Evolutionary conservation across 2,329 filamentous ascomycete genomes (phyloP).

Genomic region (Sporothrix pallida): DNA sequence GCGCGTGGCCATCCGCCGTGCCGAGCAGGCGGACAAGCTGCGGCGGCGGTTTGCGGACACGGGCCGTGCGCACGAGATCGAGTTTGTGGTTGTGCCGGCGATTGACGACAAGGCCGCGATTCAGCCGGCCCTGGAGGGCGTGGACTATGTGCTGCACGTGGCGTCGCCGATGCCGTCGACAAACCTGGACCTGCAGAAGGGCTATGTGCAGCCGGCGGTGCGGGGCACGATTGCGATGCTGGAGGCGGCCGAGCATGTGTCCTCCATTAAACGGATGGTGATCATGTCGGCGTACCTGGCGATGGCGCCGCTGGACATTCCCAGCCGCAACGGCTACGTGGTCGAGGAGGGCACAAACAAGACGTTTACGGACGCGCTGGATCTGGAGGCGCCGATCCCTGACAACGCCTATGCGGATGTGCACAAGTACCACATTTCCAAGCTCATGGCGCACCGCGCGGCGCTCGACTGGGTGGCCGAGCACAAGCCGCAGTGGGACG

Average conservation of each 20-base stretch:
- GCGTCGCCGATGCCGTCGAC: conserved; percentile 26
- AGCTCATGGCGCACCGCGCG: conserved; percentile 34
- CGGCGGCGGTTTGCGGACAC: neutral
- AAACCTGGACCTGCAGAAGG: conserved; percentile 31
- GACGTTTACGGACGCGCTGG: neutral
- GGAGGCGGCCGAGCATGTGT: conserved; percentile 8
- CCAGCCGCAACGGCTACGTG: neutral
- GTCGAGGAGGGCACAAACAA: neutral
- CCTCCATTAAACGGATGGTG: conserved; percentile 17
- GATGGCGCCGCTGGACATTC: conserved; percentile 7
- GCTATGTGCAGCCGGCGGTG: conserved; percentile 40
- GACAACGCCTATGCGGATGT: conserved; percentile 41
- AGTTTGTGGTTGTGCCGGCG: conserved; percentile 25
- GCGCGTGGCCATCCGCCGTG: conserved; percentile 25
- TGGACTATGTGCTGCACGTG: conserved; percentile 28
- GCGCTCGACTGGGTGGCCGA: conserved; percentile 32
- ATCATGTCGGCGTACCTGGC: conserved; percentile 28
- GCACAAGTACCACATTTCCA: conserved; percentile 43
- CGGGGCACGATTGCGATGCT: conserved; percentile 38
- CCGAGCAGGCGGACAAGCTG: conserved; percentile 16
- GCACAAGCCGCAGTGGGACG: conserved; percentile 31
- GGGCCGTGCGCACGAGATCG: neutral
- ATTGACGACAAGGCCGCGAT: conserved; percentile 1
- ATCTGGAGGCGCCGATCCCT: neutral
- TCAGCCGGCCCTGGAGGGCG: neutral